phyloP scores from a whole-genome alignment of 2,329 filamentous ascomycete genomes.

The Dissoconium aciculare region DNA sequence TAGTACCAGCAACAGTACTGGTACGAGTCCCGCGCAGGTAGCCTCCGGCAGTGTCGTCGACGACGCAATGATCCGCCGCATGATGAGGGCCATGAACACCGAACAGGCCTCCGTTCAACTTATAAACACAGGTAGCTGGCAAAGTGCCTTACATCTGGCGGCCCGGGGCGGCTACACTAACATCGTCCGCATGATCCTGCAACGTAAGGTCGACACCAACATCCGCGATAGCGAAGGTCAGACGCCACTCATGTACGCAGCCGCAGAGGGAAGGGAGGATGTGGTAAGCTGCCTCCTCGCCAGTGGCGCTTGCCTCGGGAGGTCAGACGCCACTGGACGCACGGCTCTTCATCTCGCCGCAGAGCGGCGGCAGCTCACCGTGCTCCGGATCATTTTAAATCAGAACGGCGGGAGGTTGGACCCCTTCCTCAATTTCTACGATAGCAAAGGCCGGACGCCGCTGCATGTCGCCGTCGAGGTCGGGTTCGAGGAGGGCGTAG shows the following conservation, averaged over 20 bases:
- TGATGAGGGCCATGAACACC: constrained; percentile 1
- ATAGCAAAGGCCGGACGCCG: constrained; percentile 2
- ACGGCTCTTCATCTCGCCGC: constrained; percentile 1
- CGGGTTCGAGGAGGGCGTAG: constrained; percentile 2
- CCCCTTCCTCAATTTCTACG: constrained; percentile 3
- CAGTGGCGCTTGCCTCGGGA: constrained; percentile 2
- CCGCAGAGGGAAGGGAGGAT: constrained; percentile 1
- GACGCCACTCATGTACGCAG: constrained; percentile 2
- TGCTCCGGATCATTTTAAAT: constrained; percentile 1
- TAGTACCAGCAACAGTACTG: constrained; percentile 1
- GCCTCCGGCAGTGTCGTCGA: constrained; percentile 1
- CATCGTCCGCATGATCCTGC: not conserved
- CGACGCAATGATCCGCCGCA: not conserved
- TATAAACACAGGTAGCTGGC: constrained; percentile 2
- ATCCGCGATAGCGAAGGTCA: constrained; percentile 2
- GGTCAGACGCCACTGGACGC: constrained; percentile 1
- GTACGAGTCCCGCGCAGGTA: not conserved
- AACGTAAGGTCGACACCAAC: constrained; percentile 1
- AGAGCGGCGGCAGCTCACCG: constrained; percentile 1
- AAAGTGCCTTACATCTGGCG: constrained; percentile 2
- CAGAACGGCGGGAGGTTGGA: constrained; percentile 1
- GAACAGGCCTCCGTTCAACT: constrained; percentile 1
- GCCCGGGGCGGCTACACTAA: constrained; percentile 1
- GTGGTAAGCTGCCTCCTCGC: constrained; percentile 1
- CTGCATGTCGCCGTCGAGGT: constrained; percentile 1